phyloP scores from a whole-genome alignment of 129 eudicot genomes.

The Deinandra increscens region DNA sequence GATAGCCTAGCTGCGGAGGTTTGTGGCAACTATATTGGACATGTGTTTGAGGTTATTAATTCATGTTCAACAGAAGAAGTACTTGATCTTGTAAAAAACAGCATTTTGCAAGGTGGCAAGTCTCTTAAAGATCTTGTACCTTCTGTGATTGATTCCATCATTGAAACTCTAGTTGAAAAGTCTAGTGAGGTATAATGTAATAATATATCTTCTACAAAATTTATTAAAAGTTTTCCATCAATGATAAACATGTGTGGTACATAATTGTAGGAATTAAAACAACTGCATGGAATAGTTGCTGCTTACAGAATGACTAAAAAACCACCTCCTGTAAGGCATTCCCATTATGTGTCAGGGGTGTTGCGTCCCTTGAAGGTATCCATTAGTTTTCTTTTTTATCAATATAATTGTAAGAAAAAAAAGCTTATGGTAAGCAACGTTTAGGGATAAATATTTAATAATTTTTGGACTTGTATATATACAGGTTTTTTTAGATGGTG shows the following conservation, averaged over 20 bases:
- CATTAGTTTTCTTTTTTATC: neutral
- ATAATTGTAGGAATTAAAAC: constrained; percentile 66
- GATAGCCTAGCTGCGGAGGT: constrained; percentile 59
- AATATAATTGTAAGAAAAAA: neutral
- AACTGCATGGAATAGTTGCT: constrained; percentile 87
- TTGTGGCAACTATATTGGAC: constrained; percentile 56
- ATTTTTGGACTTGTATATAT: neutral
- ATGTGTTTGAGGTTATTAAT: constrained; percentile 55
- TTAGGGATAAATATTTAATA: neutral
- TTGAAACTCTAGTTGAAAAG: constrained; percentile 67
- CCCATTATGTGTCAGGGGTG: constrained; percentile 82
- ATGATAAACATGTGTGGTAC: constrained; percentile 16
- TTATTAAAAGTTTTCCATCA: neutral
- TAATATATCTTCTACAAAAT: neutral
- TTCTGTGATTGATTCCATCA: constrained; percentile 54
- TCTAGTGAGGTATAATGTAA: constrained; percentile 61
- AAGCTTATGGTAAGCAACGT: neutral
- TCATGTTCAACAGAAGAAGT: constrained; percentile 74
- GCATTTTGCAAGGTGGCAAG: constrained; percentile 73
- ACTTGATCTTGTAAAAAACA: constrained; percentile 68
- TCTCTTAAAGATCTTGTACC: constrained; percentile 66
- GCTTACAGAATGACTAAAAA: constrained; percentile 89
- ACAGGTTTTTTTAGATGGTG: constrained; percentile 85
- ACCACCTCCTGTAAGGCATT: constrained; percentile 93
- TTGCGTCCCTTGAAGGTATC: constrained; percentile 79